A percentile compares a stretch with the other conserved stretches of the same genome.
phyloP scores from a whole-genome alignment of 768 basidiomycete species.

The Candolleomyces efflorescens region DNA sequence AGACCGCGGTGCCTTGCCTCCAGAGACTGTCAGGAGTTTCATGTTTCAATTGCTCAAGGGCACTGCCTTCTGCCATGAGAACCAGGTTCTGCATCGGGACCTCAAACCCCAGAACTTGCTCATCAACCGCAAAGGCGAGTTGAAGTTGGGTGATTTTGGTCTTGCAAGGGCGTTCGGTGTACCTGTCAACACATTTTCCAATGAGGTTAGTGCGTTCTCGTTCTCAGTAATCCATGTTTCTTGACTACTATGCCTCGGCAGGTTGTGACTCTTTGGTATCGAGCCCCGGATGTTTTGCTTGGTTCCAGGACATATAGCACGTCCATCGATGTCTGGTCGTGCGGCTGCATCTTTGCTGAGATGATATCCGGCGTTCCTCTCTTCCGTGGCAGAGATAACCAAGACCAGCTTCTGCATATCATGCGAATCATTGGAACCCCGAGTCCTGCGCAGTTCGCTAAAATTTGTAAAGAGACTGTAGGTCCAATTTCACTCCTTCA shows the following conservation, averaged over 20 bases:
- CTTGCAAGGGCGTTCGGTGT: conserved; percentile 97
- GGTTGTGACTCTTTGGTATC: conserved; percentile 99
- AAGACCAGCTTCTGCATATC: conserved; percentile 96
- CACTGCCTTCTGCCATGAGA: conserved; percentile 98
- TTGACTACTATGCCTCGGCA: conserved; percentile 22
- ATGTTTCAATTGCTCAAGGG: conserved; percentile 98
- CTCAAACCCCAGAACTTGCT: conserved; percentile 98
- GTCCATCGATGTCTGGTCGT: conserved; percentile 98
- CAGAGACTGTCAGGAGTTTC: conserved; percentile 89
- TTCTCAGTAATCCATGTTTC: neutral
- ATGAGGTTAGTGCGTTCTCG: conserved; percentile 57
- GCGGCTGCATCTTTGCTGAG: conserved; percentile 98
- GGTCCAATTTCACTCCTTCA: conserved; percentile 21
- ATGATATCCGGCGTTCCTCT: conserved; percentile 98
- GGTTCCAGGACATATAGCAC: conserved; percentile 98
- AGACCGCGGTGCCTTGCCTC: conserved; percentile 90
- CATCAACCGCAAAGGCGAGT: conserved; percentile 94
- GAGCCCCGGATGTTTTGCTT: conserved; percentile 95
- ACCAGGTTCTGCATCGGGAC: conserved; percentile 95
- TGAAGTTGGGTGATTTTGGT: conserved; percentile 98
- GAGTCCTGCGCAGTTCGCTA: conserved; percentile 78
- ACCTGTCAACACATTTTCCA: conserved; percentile 98
- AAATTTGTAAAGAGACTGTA: conserved; percentile 89
- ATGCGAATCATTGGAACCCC: conserved; percentile 97
- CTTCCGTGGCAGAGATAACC: conserved; percentile 95